Evolutionary conservation across 2,329 filamentous ascomycete genomes (phyloP).

Genomic region (Cyclaneusma minus): DNA sequence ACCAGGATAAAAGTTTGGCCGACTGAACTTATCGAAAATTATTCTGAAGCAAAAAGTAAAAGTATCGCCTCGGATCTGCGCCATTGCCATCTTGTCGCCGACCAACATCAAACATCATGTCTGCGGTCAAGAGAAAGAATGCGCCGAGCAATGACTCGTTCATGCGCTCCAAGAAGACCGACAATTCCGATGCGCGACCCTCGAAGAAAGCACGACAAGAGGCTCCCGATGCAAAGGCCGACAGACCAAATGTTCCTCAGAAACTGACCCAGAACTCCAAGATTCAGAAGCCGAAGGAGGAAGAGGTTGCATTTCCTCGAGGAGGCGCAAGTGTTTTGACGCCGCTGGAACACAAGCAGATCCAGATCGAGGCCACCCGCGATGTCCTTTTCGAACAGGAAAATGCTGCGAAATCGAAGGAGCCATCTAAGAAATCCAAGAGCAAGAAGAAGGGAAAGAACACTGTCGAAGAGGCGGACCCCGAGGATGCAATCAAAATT

Average conservation of each 20-base stretch:
- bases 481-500: slow-evolving; percentile 48
- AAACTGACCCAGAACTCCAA: slow-evolving; percentile 11
- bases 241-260: slow-evolving; percentile 5
- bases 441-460: slow-evolving; percentile 35
- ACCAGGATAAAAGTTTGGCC: no score
- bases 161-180: slow-evolving; percentile 13
- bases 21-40: no score
- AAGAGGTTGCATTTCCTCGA: slow-evolving; percentile 82
- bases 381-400: slow-evolving; percentile 85
- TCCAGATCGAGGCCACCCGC: slow-evolving; percentile 79
- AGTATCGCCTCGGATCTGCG: no score
- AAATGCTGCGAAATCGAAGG: slow-evolving; percentile 33
- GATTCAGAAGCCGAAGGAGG: slow-evolving; percentile 43
- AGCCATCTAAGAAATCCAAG: slow-evolving; percentile 30
- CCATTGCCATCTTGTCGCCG: not conserved
- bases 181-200: slow-evolving; percentile 12
- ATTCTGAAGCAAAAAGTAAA: no score
- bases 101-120: slow-evolving; percentile 11
- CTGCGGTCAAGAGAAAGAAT: slow-evolving; percentile 18
- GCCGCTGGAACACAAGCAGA: slow-evolving; percentile 90
- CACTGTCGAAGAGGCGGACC: slow-evolving; percentile 29
- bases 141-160: slow-evolving; percentile 19
- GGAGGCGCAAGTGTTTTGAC: slow-evolving; percentile 84
- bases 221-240: slow-evolving; percentile 4
- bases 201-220: slow-evolving; percentile 15